Evolutionary conservation across 345 rosid genomes (phyloP).

Genomic region (Cochlearia excelsa): DNA sequence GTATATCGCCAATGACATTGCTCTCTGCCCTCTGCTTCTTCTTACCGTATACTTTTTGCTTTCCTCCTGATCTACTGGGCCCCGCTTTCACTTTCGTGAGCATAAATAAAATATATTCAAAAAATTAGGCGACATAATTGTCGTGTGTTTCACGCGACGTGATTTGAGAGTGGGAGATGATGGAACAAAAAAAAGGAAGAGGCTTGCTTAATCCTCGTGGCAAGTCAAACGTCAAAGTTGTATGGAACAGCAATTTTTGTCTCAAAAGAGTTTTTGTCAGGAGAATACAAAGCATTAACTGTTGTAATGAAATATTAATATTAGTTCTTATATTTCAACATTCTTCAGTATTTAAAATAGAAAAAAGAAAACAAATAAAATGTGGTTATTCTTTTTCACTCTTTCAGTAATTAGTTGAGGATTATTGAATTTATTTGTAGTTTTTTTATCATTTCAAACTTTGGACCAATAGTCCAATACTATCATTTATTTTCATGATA

Average conservation of each 20-base stretch:
- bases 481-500: too few relatives aligned
- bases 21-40: not conserved
- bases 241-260: slow-evolving; percentile 24
- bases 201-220: slow-evolving; percentile 14
- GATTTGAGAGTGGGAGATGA: slow-evolving; percentile 4
- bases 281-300: not conserved
- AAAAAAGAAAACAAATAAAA: too few relatives aligned
- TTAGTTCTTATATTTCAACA: slow-evolving; percentile 3
- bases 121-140: not conserved
- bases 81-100: slow-evolving; percentile 17
- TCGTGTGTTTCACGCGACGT: not conserved
- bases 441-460: too few relatives aligned
- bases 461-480: too few relatives aligned
- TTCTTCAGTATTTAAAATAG: not conserved
- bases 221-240: slow-evolving; percentile 23
- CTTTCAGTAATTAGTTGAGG: too few relatives aligned
- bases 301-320: not conserved
- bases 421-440: too few relatives aligned
- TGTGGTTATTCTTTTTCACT: too few relatives aligned
- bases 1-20: slow-evolving; percentile 14
- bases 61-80: slow-evolving; percentile 25
- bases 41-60: slow-evolving; percentile 20
- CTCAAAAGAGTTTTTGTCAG: slow-evolving; percentile 27
- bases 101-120: too few relatives aligned
- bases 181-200: not conserved